Evolutionary conservation across 2,329 filamentous ascomycete species (phyloP), one percentile per base, ranked within the genome.

Genomic region (Fusarium transvaalense): DNA sequence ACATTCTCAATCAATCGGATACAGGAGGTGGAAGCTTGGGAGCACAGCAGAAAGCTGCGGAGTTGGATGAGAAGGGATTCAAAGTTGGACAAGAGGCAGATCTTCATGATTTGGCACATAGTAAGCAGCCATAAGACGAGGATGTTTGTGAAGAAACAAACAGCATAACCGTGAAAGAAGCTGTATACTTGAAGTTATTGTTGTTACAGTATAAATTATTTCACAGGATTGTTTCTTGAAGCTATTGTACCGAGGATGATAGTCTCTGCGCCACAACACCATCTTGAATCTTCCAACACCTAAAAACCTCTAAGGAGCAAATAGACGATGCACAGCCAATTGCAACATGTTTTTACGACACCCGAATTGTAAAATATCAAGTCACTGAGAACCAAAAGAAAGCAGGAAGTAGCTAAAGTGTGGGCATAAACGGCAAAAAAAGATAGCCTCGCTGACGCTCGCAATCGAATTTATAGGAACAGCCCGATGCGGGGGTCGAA

Each of bases 401-500:
- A 6, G 6, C 6, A 25, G 5, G 6, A 25, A 5, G 23, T 25
- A 25, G 23, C 23, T 25, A 6, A n/a, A n/a, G 23, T 25, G 23
- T 25, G 6, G 4, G 23, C 23, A 25, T 5, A 25, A 25, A 25
- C 23, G 23, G 13, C 23, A 53, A 35, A 50, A 58, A 61, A 61
- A 34, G 34, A 62, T 3, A 43, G 57, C 57, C 54, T 62, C 47
- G 59, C 59, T 25, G 6, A 41, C 21, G 59, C 35, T 62, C 31
- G 59, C 41, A 62, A 62, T 62, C 57, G 59, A 25, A 51, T 27
- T 19, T 75, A 77, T 78, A 79, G 77, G 77, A 79, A 79, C 39
- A 79, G 77, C 78, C 77, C 77, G 75, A 79, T 78, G 78, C 77
- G 79, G 79, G 78, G 79, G 78, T 84, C 82, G 83, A 85, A 86